Evolutionary conservation across 2,329 filamentous ascomycete genomes (phyloP).

Genomic region (Xylariaceae sp.): DNA sequence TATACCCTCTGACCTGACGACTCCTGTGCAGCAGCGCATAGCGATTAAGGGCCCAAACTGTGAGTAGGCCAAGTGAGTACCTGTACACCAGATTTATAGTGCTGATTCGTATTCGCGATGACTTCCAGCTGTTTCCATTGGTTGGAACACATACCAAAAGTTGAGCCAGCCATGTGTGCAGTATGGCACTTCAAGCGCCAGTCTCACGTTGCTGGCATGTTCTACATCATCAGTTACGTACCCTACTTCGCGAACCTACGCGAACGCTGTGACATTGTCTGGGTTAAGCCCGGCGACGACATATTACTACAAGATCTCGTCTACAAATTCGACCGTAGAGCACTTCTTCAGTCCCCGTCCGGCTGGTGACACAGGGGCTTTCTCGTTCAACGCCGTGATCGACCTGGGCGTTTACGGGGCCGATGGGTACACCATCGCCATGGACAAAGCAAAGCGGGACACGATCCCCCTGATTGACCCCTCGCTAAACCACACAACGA

Average conservation of each 20-base stretch:
- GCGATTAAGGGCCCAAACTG: conserved; percentile 56
- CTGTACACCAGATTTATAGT: not conserved
- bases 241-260: conserved; percentile 58
- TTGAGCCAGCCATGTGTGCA: conserved; percentile 54
- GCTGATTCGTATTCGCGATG: conserved; percentile 4
- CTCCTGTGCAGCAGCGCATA: conserved; percentile 60
- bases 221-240: conserved; percentile 56
- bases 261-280: conserved; percentile 54
- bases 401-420: conserved; percentile 61
- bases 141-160: conserved; percentile 62
- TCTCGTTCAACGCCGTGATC: conserved; percentile 58
- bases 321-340: conserved; percentile 59
- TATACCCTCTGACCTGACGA: conserved; percentile 56
- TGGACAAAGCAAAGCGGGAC: conserved; percentile 53
- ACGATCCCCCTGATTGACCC: conserved; percentile 56
- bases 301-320: conserved; percentile 66
- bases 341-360: conserved; percentile 60
- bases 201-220: conserved; percentile 50
- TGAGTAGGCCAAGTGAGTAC: conserved; percentile 39
- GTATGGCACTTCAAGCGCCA: conserved; percentile 52
- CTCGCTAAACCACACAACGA: conserved; percentile 64
- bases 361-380: conserved; percentile 61
- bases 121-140: conserved; percentile 54
- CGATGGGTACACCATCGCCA: conserved; percentile 57
- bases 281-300: conserved; percentile 57